Evolutionary conservation across 2,329 filamentous ascomycete species (phyloP), one percentile per base, ranked within the genome.

Genomic region (Aspergillus ochraceus): DNA sequence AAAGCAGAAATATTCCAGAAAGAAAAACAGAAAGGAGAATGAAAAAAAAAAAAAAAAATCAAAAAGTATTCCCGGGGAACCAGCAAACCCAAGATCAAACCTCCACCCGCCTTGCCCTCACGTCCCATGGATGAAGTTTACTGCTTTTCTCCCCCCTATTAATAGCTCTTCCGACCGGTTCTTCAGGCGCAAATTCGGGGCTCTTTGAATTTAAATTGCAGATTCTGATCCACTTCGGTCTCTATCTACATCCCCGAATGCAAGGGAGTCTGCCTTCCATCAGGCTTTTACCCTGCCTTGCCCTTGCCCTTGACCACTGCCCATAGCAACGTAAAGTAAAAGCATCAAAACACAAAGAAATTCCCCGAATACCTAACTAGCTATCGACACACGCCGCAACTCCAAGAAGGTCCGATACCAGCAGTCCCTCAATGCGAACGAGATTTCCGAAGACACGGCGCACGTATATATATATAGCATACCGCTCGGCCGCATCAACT

Each of bases 361-460:
- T n/a, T 30, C 42, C 26, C 24, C 26, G 46, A 61, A 66, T 60
- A 29, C 9, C 26, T 60, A 29, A 29, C 26, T 9, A 29, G 26
- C 8, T 29, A 60, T 54, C 49, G 52, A 61, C 57, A 56, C 56
- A 53, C 54, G 55, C 60, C 57, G 39, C 55, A 65, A 66, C 64
- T 63, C 64, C 65, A 52, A 49, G 55, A 62, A 61, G 60, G 59
- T 59, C 62, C 62, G 60, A 64, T 62, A 58, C 68, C 68, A 66
- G 65, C 66, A 63, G 62, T 61, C 64, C 62, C 60, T 65, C 62
- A 50, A 67, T 67, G 67, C 64, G 64, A 68, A 58, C n/a, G 42
- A 54, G 42, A 39, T 39, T 55, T 54, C 24, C 26, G 52, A 54
- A 55, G 55, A 63, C 54, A 36, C 57, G 58, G 57, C 50, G 57